These are phyloP conservation scores for Fusarium sp. DNA, from an alignment of 2,329 filamentous ascomycete species.

Conservation along the genomic window DNA sequence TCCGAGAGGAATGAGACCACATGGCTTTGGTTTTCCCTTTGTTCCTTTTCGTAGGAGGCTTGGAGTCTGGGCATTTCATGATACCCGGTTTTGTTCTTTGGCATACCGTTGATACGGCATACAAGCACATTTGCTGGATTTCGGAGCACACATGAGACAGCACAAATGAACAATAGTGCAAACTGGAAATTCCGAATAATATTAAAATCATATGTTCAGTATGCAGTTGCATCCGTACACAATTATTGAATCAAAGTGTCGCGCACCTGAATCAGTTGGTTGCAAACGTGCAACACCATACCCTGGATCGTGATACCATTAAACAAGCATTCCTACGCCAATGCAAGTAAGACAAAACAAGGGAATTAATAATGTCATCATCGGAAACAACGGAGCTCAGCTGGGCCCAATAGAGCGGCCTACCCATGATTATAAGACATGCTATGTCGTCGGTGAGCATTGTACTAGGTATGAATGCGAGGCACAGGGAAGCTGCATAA, in stretches of 20 bases:
- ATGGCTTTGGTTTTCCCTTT: neutral
- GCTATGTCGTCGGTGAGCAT: conserved; percentile 5
- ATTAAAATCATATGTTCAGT: neutral
- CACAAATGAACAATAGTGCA: neutral
- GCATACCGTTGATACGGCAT: neutral
- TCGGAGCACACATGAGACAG: neutral
- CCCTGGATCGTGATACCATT: conserved; percentile 1
- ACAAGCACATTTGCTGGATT: neutral
- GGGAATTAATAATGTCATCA: neutral
- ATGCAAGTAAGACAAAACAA: neutral
- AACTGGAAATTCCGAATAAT: neutral
- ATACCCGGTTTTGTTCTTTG: neutral
- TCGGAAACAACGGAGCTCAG: conserved; percentile 19
- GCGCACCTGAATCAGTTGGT: neutral
- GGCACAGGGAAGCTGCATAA: conserved; percentile 8
- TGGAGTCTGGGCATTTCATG: neutral
- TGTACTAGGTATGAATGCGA: conserved; percentile 5
- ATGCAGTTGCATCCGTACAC: neutral
- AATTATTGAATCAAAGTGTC: neutral
- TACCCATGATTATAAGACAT: conserved; percentile 4
- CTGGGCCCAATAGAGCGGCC: conserved; percentile 10
- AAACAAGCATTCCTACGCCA: neutral
- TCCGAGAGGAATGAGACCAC: neutral
- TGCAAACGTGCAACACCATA: neutral
- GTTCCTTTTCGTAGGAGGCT: neutral